Conservation (phyloP, 2,329 filamentous ascomycete genomes). For the Dothidotthia symphoricarpi region DNA sequence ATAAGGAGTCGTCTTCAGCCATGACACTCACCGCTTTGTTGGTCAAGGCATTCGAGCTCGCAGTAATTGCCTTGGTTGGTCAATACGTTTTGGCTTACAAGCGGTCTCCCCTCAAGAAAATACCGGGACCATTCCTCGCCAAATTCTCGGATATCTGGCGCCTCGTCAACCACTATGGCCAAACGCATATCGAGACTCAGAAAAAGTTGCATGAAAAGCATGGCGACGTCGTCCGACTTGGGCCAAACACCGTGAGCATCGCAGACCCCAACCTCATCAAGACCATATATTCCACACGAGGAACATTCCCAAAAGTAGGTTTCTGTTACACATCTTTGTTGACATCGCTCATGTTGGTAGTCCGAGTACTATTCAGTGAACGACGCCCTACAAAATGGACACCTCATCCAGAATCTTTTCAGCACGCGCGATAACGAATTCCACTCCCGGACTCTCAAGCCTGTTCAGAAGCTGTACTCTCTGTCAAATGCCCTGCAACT, state of each 20-base stretch:
- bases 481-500: slow-evolving; percentile 26
- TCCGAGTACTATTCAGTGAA: slow-evolving; percentile 36
- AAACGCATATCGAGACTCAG: slow-evolving; percentile 33
- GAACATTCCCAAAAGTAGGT: slow-evolving; percentile 33
- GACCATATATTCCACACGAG: slow-evolving; percentile 34
- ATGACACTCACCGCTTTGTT: slow-evolving; percentile 14
- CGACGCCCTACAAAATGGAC: slow-evolving; percentile 33
- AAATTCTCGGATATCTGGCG: slow-evolving; percentile 37
- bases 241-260: slow-evolving; percentile 32
- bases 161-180: slow-evolving; percentile 27
- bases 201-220: slow-evolving; percentile 30
- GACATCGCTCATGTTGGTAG: slow-evolving; percentile 7
- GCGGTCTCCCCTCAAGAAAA: slow-evolving; percentile 29
- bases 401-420: slow-evolving; percentile 34
- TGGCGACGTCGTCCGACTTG: slow-evolving; percentile 30
- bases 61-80: slow-evolving; percentile 11
- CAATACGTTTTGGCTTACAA: slow-evolving; percentile 27
- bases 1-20: too few species aligned
- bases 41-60: slow-evolving; percentile 14
- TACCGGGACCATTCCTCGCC: slow-evolving; percentile 36
- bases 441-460: slow-evolving; percentile 24
- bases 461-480: slow-evolving; percentile 33
- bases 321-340: not conserved
- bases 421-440: slow-evolving; percentile 34
- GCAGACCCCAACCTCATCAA: slow-evolving; percentile 32